Evolutionary conservation across 2,329 filamentous ascomycete genomes (phyloP).

Genomic region (Penicillium brevicompactum): DNA sequence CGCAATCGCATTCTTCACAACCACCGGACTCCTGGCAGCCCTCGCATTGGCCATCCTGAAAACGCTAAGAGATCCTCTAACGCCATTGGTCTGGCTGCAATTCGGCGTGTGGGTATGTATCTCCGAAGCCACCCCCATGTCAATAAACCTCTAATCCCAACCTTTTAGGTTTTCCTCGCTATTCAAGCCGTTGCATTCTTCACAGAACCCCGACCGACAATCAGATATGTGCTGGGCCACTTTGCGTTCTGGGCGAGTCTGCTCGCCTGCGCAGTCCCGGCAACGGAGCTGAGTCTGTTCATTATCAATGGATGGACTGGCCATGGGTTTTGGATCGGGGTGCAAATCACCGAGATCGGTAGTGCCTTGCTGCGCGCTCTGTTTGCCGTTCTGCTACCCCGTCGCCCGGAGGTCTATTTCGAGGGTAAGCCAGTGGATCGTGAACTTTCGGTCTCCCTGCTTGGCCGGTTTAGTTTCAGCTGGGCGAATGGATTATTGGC

Average conservation of each 20-base stretch:
- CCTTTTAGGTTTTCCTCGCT: conserved; percentile 31
- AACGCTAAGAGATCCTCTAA: conserved; percentile 40
- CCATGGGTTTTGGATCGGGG: conserved; percentile 38
- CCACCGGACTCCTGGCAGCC: conserved; percentile 58
- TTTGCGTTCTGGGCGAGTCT: conserved; percentile 34
- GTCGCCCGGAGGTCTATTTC: conserved; percentile 68
- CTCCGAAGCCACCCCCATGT: neutral
- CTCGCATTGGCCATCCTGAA: conserved; percentile 59
- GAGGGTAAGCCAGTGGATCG: conserved; percentile 63
- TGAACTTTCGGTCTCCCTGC: conserved; percentile 62
- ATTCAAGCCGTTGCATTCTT: conserved; percentile 39
- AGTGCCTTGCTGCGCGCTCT: conserved; percentile 33
- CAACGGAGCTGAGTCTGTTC: conserved; percentile 33
- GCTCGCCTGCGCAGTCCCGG: conserved; percentile 24
- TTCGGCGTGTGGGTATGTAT: conserved; percentile 64
- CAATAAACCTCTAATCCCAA: neutral
- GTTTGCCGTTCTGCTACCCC: conserved; percentile 59
- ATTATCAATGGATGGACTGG: conserved; percentile 24
- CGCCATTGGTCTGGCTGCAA: conserved; percentile 62
- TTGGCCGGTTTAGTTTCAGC: conserved; percentile 65
- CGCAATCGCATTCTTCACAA: conserved; percentile 56
- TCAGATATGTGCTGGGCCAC: conserved; percentile 33
- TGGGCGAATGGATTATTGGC: conserved; percentile 63
- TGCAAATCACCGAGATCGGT: conserved; percentile 54
- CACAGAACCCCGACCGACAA: conserved; percentile 35